Conservation (phyloP, 164 flowering plant genomes). For the Magnolia officinalis region DNA sequence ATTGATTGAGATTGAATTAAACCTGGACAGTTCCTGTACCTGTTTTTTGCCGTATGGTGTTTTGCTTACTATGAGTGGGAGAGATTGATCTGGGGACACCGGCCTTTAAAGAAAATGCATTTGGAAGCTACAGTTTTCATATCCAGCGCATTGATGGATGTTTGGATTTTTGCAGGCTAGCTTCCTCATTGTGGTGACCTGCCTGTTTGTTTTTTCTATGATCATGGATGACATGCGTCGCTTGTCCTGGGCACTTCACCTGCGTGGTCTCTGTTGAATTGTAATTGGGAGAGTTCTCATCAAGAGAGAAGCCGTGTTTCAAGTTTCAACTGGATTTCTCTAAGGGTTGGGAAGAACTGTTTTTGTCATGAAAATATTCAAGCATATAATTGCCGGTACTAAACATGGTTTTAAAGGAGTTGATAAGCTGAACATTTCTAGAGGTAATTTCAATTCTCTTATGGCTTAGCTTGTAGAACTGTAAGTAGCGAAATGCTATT, state of each 20-base stretch:
- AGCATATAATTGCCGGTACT: constrained; percentile 15
- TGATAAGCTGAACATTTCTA: constrained; percentile 7
- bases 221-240: neutral
- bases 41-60: too few species aligned
- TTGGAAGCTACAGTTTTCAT: neutral
- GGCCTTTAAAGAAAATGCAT: neutral
- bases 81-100: neutral
- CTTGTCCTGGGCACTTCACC: neutral
- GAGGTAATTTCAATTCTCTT: constrained; percentile 27
- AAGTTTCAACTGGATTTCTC: neutral
- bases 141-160: neutral
- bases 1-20: too few species aligned
- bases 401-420: constrained; percentile 12
- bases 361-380: constrained; percentile 33
- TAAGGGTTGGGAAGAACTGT: neutral
- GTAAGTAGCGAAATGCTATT: neutral
- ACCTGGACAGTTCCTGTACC: too few species aligned
- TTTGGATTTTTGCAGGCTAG: neutral
- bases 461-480: neutral
- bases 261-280: neutral
- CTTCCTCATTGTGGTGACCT: neutral
- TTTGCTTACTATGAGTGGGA: too few species aligned
- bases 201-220: neutral
- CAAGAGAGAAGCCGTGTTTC: neutral
- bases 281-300: neutral